Conservation (phyloP, 2,329 filamentous ascomycete species). For the Aureobasidium leucospermi region DNA sequence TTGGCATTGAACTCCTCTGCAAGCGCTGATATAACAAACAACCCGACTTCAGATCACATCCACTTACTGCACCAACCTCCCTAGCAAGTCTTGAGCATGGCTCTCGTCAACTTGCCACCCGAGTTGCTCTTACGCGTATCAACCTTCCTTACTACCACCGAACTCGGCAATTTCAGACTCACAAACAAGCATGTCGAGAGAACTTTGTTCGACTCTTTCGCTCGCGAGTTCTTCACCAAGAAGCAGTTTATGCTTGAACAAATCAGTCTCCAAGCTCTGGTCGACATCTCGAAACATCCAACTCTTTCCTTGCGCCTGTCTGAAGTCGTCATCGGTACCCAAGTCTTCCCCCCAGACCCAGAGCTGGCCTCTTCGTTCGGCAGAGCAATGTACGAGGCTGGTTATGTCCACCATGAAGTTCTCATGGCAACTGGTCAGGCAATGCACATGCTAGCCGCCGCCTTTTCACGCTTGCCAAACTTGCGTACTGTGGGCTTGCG, state of each 20-base stretch:
- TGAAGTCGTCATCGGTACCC: conserved; percentile 45
- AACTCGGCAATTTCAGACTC: conserved; percentile 49
- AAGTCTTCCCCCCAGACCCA: conserved; percentile 18
- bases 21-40: not conserved
- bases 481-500: conserved; percentile 52
- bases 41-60: not conserved
- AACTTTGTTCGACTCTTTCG: conserved; percentile 49
- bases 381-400: conserved; percentile 17
- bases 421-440: conserved; percentile 40
- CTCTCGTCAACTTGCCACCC: conserved; percentile 35
- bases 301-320: conserved; percentile 35
- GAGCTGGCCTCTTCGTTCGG: not conserved
- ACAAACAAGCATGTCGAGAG: conserved; percentile 50
- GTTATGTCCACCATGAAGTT: conserved; percentile 14
- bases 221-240: conserved; percentile 56
- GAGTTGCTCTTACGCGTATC: conserved; percentile 55
- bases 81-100: conserved; percentile 2
- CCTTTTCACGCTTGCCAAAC: conserved; percentile 48
- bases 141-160: conserved; percentile 45
- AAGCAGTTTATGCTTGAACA: conserved; percentile 59
- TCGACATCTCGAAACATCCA: conserved; percentile 34
- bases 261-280: conserved; percentile 48
- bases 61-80: not conserved
- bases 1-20: not conserved
- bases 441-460: conserved; percentile 48